These are phyloP conservation scores for Silene noctiflora DNA, from an alignment of 179 eudicot genomes.

Conservation along the genomic window DNA sequence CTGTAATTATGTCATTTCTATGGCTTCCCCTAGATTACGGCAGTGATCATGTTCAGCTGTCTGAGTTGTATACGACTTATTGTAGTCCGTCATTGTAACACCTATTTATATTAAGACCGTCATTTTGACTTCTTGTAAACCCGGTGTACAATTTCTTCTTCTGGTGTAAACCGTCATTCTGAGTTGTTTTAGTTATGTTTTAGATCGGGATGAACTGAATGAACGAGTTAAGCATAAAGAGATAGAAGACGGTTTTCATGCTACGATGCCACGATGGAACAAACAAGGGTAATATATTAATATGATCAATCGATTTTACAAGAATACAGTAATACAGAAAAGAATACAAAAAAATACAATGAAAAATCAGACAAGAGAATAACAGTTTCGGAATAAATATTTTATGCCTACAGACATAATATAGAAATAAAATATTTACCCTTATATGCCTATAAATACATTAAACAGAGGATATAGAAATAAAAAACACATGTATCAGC, in stretches of 20 bases:
- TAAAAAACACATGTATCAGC: slow-evolving; percentile 24
- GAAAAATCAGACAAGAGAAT: neutral
- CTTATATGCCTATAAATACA: neutral
- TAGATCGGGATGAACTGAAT: too few species aligned
- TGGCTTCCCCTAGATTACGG: slow-evolving; percentile 15
- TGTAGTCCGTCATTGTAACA: slow-evolving; percentile 11
- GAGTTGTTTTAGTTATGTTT: too few species aligned
- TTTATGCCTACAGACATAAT: neutral
- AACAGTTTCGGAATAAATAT: neutral
- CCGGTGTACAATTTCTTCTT: too few species aligned
- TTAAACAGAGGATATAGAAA: slow-evolving; percentile 19
- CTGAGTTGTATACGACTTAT: neutral
- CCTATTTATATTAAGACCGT: neutral
- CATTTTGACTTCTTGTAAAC: neutral
- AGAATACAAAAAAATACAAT: too few species aligned
- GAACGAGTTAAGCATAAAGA: too few species aligned
- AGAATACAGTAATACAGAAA: too few species aligned
- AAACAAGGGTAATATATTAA: too few species aligned
- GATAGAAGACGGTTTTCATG: too few species aligned
- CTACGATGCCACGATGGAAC: too few species aligned
- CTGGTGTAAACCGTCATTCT: too few species aligned
- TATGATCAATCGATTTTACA: too few species aligned
- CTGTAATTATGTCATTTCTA: slow-evolving; percentile 26
- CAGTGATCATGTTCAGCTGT: slow-evolving; percentile 7
- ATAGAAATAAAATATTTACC: neutral